These are phyloP conservation scores for Metarhizium guizhouense DNA, from an alignment of 2,329 filamentous ascomycete genomes.

Conservation along the genomic window DNA sequence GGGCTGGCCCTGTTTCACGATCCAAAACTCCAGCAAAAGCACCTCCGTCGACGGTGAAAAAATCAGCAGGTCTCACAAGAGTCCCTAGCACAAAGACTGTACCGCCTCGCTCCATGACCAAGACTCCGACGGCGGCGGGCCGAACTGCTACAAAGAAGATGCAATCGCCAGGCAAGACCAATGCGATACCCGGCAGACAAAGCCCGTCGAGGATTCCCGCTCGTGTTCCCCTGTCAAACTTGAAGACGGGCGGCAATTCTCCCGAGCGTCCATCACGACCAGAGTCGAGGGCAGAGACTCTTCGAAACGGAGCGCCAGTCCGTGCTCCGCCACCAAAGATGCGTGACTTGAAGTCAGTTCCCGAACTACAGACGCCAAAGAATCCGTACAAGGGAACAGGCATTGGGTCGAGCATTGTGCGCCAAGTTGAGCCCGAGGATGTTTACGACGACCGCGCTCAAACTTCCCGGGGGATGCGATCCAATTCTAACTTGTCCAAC, in stretches of 20 bases:
- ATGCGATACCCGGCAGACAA: conserved; percentile 23
- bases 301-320: conserved; percentile 46
- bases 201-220: conserved; percentile 52
- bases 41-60: conserved; percentile 37
- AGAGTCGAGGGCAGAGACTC: conserved; percentile 33
- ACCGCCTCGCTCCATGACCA: conserved; percentile 34
- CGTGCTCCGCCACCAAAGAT: conserved; percentile 82
- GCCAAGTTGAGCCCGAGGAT: conserved; percentile 66
- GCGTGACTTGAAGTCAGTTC: conserved; percentile 59
- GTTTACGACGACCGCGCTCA: conserved; percentile 63
- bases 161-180: conserved; percentile 11
- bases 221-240: conserved; percentile 58
- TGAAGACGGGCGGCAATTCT: conserved; percentile 68
- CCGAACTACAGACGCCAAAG: conserved; percentile 40
- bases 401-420: conserved; percentile 46
- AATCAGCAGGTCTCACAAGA: conserved; percentile 18
- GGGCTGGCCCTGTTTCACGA: conserved; percentile 40
- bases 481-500: conserved; percentile 31
- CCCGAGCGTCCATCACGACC: conserved; percentile 56
- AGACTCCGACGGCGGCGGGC: conserved; percentile 43
- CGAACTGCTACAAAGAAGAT: conserved; percentile 19
- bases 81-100: conserved; percentile 21
- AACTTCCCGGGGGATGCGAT: conserved; percentile 23
- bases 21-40: conserved; percentile 68
- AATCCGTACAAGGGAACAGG: conserved; percentile 40